These are phyloP conservation scores for Pharus latifolius DNA, from an alignment of 176 grass and related monocot species.

Conservation along the genomic window DNA sequence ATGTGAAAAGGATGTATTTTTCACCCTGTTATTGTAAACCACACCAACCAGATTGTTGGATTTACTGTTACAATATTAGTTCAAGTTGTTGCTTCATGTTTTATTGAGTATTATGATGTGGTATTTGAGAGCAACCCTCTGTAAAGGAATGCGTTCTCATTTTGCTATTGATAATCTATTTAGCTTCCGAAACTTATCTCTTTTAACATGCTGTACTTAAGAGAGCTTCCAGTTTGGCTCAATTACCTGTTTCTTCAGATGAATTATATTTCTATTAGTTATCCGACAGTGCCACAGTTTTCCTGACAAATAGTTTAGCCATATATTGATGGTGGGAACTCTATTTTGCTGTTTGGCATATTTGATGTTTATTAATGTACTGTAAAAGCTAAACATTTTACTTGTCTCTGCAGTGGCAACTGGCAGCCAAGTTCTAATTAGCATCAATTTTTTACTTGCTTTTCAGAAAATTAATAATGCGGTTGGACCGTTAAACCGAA, in stretches of 20 bases:
- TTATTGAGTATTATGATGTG: background rate
- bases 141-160: background rate
- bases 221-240: too few species aligned
- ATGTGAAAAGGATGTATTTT: too few species aligned
- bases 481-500: conserved; percentile 30
- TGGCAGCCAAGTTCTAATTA: background rate
- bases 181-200: background rate
- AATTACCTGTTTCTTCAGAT: too few species aligned
- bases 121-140: background rate
- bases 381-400: background rate
- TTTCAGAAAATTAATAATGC: conserved; percentile 41
- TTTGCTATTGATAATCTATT: background rate
- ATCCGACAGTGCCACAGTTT: background rate
- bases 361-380: background rate
- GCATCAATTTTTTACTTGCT: background rate
- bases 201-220: background rate
- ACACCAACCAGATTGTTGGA: background rate
- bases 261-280: background rate
- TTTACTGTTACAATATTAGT: background rate
- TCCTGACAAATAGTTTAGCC: too few species aligned
- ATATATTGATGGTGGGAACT: background rate
- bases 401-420: background rate
- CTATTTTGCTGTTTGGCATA: background rate
- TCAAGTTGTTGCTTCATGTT: background rate
- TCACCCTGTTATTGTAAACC: too few species aligned